Evolutionary conservation across 2,329 filamentous ascomycete species (phyloP).

Genomic region (Chrysosporium keratinophilum): DNA sequence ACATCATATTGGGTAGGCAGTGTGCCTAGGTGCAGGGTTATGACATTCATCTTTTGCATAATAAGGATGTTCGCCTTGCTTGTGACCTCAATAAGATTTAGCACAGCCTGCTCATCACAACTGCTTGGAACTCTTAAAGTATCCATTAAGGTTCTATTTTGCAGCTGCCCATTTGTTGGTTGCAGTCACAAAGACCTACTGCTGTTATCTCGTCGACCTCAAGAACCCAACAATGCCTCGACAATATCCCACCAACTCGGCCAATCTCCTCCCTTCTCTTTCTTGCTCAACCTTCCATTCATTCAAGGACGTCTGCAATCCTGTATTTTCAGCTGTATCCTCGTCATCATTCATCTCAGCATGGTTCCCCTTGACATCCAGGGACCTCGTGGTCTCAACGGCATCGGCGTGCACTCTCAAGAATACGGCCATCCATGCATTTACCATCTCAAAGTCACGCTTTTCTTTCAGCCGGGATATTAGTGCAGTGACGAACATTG

Average conservation of each 20-base stretch:
- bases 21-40: too few relatives aligned
- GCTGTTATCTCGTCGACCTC: constrained; percentile 43
- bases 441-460: constrained; percentile 82
- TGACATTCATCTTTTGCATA: too few relatives aligned
- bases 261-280: constrained; percentile 59
- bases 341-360: constrained; percentile 27
- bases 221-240: constrained; percentile 76
- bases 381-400: constrained; percentile 30
- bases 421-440: constrained; percentile 97
- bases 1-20: too few relatives aligned
- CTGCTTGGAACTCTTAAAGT: too few relatives aligned
- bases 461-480: constrained; percentile 58
- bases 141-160: too few relatives aligned
- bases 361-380: constrained; percentile 12
- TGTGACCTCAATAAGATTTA: too few relatives aligned
- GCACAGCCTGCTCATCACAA: too few relatives aligned
- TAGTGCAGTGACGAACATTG: constrained; percentile 70
- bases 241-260: constrained; percentile 74
- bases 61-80: too few relatives aligned
- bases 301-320: constrained; percentile 49
- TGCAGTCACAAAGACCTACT: too few relatives aligned
- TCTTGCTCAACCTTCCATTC: constrained; percentile 65
- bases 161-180: too few relatives aligned
- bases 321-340: constrained; percentile 36
- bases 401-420: constrained; percentile 63